Base-by-base conservation (phyloP, 1,284 basidiomycete species). In the Malassezia brasiliensis region DNA sequence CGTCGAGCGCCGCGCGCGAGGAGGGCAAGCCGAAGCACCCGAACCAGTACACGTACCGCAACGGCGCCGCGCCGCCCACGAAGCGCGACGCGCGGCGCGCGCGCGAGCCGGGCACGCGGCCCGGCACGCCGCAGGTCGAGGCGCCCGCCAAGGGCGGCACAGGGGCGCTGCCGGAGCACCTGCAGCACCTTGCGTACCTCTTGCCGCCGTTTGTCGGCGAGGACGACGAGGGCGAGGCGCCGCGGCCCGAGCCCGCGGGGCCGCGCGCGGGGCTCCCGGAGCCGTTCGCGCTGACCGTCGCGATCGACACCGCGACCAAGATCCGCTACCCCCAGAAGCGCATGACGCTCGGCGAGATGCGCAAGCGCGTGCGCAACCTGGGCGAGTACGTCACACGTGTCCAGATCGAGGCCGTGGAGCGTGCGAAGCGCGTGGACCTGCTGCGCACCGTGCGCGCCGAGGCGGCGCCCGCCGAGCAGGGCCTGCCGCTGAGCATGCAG, bases 311-410 rank as follows among this genome's bases (percentile, higher is more conserved):
- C 38, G 87, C 90, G 1, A 88, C 90, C 22, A 87, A 89, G 74
- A 86, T 96, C 55, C 87, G 88, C 66, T 98, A 89, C 84, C 93
- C 93, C 0, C 83, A 83, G 61, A 93, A 94, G 76, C 81, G 93
- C 49, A 90, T 86, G 81, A 94, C 90, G 64, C 84, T 93, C 22
- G 85, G 84, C 17, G 93, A 98, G 74, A 94, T 98, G 89, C 87
- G 90, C 75, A 96, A 96, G 78, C 83, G 93, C 19, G 89, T 94
- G 19, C 81, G 89, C 42, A 83, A 86, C 53, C 81, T 96, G 55
- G 83, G 93, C 34, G 93, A 96, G 69, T 96, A 89, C 83, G 88
- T 80, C 15, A 76, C 76, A 0, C 64, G 78, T 19, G 69, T 75
- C 28, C 74, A 75, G 61, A 63, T 75, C 20, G 77, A 77, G 56